Evolutionary conservation across 2,329 filamentous ascomycete species (phyloP).

Genomic region (Thelonectria olida): DNA sequence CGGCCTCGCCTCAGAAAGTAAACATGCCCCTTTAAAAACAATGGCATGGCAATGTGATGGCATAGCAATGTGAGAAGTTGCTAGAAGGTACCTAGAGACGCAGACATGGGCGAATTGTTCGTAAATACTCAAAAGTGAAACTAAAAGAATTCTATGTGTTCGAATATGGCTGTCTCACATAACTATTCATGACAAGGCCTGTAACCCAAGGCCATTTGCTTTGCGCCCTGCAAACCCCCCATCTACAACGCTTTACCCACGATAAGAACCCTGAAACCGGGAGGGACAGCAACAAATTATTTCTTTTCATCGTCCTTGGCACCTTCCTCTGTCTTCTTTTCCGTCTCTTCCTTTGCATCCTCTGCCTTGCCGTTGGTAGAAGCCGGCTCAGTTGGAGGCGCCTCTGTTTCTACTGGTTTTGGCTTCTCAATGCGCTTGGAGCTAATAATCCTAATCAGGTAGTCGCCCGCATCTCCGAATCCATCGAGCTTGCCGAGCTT

Average conservation of each 20-base stretch:
- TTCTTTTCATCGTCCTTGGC: slow-evolving; percentile 33
- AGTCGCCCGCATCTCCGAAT: slow-evolving; percentile 76
- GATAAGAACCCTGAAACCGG: neutral
- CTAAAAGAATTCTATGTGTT: slow-evolving; percentile 6
- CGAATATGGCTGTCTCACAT: slow-evolving; percentile 14
- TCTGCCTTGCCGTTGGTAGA: slow-evolving; percentile 24
- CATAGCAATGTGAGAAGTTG: too few species aligned
- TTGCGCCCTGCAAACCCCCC: neutral
- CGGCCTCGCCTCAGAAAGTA: too few species aligned
- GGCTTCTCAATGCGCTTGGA: slow-evolving; percentile 63
- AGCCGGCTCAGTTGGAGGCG: slow-evolving; percentile 20
- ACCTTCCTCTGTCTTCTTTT: slow-evolving; percentile 25
- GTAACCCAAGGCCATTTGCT: neutral
- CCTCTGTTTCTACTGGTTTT: slow-evolving; percentile 55
- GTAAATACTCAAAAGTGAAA: too few species aligned
- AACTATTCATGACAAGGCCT: slow-evolving; percentile 15
- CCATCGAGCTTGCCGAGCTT: slow-evolving; percentile 82
- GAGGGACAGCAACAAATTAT: slow-evolving; percentile 7
- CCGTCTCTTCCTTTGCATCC: slow-evolving; percentile 21
- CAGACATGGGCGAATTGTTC: too few species aligned
- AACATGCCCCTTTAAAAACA: too few species aligned
- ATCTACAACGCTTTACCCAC: slow-evolving; percentile 1
- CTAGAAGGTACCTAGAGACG: too few species aligned
- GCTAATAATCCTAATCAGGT: slow-evolving; percentile 72
- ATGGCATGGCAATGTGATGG: too few species aligned